phyloP scores from a whole-genome alignment of 257 asterid genomes.

The Rhazya stricta region DNA sequence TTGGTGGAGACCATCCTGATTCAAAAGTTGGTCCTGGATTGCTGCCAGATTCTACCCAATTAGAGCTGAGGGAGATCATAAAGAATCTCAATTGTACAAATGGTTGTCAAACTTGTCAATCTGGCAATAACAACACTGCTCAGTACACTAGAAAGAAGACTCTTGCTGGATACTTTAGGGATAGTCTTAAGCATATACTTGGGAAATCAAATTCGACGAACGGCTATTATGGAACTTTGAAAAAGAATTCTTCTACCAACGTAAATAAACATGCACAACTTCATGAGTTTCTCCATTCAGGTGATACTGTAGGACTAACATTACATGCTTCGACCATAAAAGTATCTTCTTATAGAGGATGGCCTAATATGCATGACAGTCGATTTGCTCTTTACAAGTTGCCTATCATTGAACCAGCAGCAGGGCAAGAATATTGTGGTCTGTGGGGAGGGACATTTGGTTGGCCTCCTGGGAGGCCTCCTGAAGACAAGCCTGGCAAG shows the following conservation, averaged over 20 bases:
- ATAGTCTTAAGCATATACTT: slow-evolving; percentile 62
- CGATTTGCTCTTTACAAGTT: slow-evolving; percentile 77
- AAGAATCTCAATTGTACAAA: slow-evolving; percentile 40
- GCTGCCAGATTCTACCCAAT: slow-evolving; percentile 43
- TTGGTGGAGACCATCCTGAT: slow-evolving; percentile 37
- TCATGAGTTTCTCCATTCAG: slow-evolving; percentile 62
- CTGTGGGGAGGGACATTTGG: slow-evolving; percentile 92
- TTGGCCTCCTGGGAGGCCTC: slow-evolving; percentile 76
- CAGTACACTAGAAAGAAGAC: slow-evolving; percentile 49
- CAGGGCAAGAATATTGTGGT: slow-evolving; percentile 61
- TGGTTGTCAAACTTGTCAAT: slow-evolving; percentile 33
- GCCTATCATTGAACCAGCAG: slow-evolving; percentile 49
- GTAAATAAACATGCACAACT: slow-evolving; percentile 58
- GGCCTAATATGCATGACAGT: slow-evolving; percentile 91
- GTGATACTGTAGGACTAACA: slow-evolving; percentile 58
- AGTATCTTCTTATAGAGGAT: slow-evolving; percentile 66
- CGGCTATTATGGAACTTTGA: slow-evolving; percentile 35
- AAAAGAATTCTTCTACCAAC: slow-evolving; percentile 33
- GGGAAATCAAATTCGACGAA: slow-evolving; percentile 57
- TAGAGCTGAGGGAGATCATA: slow-evolving; percentile 49
- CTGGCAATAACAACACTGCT: slow-evolving; percentile 29
- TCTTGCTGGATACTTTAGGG: slow-evolving; percentile 53
- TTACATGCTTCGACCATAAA: slow-evolving; percentile 62
- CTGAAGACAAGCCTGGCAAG: slow-evolving; percentile 73
- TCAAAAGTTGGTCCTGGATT: slow-evolving; percentile 33